phyloP scores from a whole-genome alignment of 2,329 filamentous ascomycete species.

The Cladosporium halotolerans region DNA sequence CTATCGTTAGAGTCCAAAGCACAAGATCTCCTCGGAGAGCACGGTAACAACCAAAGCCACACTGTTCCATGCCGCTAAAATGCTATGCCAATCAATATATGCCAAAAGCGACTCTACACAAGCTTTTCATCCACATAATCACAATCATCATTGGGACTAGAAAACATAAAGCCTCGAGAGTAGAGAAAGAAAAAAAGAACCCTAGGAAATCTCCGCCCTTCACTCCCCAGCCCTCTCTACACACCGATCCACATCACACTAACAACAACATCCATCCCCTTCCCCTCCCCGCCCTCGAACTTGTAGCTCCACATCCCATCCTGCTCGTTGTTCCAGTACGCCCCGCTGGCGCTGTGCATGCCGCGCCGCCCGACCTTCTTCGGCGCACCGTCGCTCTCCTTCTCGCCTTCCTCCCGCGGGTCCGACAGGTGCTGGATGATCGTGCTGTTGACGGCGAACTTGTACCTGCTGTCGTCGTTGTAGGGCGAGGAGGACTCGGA shows the following conservation, averaged over 20 bases:
- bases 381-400: conserved; percentile 52
- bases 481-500: conserved; percentile 58
- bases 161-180: neutral
- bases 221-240: conserved; percentile 57
- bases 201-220: conserved; percentile 54
- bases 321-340: conserved; percentile 86
- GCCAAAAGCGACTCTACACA: too few relatives aligned
- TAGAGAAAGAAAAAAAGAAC: neutral
- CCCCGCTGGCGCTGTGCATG: conserved; percentile 80
- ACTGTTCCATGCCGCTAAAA: too few relatives aligned
- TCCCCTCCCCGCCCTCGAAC: conserved; percentile 56
- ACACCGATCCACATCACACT: conserved; percentile 68
- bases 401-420: conserved; percentile 48
- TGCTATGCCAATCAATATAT: too few relatives aligned
- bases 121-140: too few relatives aligned
- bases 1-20: too few relatives aligned
- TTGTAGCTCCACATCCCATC: conserved; percentile 89
- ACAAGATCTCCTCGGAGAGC: too few relatives aligned
- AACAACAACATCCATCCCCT: conserved; percentile 49
- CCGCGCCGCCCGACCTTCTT: conserved; percentile 72
- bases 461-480: conserved; percentile 55
- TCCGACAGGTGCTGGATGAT: conserved; percentile 89
- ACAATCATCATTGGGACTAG: neutral
- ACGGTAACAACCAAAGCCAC: too few relatives aligned
- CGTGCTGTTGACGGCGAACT: conserved; percentile 96